Evolutionary conservation across 1,284 basidiomycete genomes (phyloP), one percentile per base, ranked within the genome.

Genomic region (Boletellus dicymbophilus): DNA sequence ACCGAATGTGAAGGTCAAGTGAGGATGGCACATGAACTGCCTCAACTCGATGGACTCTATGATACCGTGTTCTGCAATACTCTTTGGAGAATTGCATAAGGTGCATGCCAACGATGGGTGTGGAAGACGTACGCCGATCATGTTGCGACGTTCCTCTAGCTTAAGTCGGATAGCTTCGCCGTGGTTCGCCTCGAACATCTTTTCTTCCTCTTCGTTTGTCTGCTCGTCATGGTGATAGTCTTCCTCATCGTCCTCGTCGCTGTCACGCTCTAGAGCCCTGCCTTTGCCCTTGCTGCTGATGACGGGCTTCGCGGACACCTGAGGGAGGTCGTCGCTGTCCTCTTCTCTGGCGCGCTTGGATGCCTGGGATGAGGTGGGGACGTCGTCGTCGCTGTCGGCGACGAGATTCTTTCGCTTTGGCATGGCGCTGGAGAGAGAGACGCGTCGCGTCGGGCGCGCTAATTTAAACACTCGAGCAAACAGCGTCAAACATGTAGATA

Each of bases 21-120:
- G 85, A 63, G 84, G 80, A 73, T 99, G 97, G 67, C 95, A 98
- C 95, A 99, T 98, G 72, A 99, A 99, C 68, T 98, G 90, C 64
- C 85, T 78, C 78, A 97, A 83, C 61, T 92, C 87, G 45, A 99
- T 82, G 22, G 77, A 78, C 61, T 94, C 89, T 56, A 98, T 90
- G 53, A 96, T 87, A 12, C 95, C 96, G 59, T 88, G 81, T 43
- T 93, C 85, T 5, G 92, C 90, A 40, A 90, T 75, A 28, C 77
- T 80, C 91, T 93, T 59, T 5, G 34, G 18, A n/a, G 30, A 16
- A 36, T 1, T 25, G 18, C 6, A 37, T 49, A 33, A 49, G 22
- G 27, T 18, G 20, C 38, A 7, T 37, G 23, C n/a, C 18, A 30
- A 33, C 22, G 13, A 51, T 18, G 33, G 37, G 41, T 23, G 48